These are phyloP conservation scores for Sistotremastrum niveocremeum DNA, from an alignment of 768 basidiomycete genomes.

Conservation along the genomic window DNA sequence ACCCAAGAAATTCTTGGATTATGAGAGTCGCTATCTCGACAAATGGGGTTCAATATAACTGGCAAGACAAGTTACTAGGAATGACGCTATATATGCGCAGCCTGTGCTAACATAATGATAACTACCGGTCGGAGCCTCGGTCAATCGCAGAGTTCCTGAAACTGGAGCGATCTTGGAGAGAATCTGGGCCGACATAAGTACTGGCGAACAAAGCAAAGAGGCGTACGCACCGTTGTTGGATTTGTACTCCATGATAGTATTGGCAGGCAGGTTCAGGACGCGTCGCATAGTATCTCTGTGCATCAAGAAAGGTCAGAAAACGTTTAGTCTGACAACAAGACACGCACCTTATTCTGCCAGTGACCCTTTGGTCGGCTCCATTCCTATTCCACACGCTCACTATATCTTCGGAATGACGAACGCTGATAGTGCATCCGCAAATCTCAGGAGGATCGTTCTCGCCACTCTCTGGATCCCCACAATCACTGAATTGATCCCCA, in stretches of 20 bases:
- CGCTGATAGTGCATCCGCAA: constrained; percentile 90
- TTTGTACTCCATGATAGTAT: constrained; percentile 89
- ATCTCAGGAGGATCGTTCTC: constrained; percentile 61
- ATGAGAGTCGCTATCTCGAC: too few relatives aligned
- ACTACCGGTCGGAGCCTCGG: too few relatives aligned
- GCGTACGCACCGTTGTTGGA: constrained; percentile 63
- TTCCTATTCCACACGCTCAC: constrained; percentile 85
- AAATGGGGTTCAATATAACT: too few relatives aligned
- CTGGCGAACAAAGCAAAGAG: too few relatives aligned
- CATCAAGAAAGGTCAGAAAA: background rate
- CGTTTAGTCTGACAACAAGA: background rate
- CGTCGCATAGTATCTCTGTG: constrained; percentile 65
- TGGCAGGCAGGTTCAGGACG: constrained; percentile 60
- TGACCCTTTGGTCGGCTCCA: constrained; percentile 60
- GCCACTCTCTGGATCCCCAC: constrained; percentile 30
- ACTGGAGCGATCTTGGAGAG: constrained; percentile 79
- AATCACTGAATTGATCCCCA: constrained; percentile 80
- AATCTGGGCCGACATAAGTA: constrained; percentile 35
- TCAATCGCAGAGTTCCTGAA: constrained; percentile 35
- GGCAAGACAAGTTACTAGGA: too few relatives aligned
- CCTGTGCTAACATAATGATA: too few relatives aligned
- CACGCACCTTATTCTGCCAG: constrained; percentile 71
- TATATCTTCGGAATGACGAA: constrained; percentile 88
- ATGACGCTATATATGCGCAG: too few relatives aligned
- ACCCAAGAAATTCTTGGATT: too few relatives aligned